Base-by-base conservation (phyloP, 305 asterid genomes). In the Solanum hybrid region DNA sequence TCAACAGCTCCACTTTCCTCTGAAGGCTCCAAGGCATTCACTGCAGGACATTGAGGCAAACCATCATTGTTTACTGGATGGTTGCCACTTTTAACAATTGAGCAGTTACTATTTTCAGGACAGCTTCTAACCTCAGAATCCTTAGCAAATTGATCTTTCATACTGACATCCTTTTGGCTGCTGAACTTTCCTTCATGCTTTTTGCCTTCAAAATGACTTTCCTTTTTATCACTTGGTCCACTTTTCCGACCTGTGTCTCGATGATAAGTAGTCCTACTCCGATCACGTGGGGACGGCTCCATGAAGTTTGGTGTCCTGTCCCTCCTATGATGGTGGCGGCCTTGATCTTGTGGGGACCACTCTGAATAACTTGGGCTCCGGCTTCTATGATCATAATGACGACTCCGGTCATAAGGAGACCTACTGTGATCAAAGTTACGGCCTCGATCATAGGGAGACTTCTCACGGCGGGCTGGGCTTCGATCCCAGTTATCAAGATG, bases 211-310 rank as follows among this genome's bases (percentile, higher is more conserved):
- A 91, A 85, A 72, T 91, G 93, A 92, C 91, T 91, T 36, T 89
- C 89, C 89, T 91, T 94, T 93, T 95, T 97, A 81, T 95, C 98
- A 22, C 87, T 90, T 69, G 86, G 92, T 77, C 93, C 98, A 92
- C 91, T 86, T 89, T 93, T 97, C 88, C 94, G 85, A 91, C 91
- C 90, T 79, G 93, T 78, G 88, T 95, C 98, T 88, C 93, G 89
- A 31, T 89, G 92, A 88, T 90, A 93, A 88, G 34, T 89, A 86
- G 91, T 79, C 96, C 93, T 93, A 86, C 93, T 93, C 84, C 94
- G 96, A 89, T 93, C 97, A 90, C 87, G 94, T 76, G 94, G 98
- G 80, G 95, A 95, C 92, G 91, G 92, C 78, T 97, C 98, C 93
- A 89, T 66, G 35, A 91, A 91, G 38, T 93, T 91, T 89, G 98